Base-by-base conservation (phyloP, 768 basidiomycete genomes). In the Boletus rubescentipes region DNA sequence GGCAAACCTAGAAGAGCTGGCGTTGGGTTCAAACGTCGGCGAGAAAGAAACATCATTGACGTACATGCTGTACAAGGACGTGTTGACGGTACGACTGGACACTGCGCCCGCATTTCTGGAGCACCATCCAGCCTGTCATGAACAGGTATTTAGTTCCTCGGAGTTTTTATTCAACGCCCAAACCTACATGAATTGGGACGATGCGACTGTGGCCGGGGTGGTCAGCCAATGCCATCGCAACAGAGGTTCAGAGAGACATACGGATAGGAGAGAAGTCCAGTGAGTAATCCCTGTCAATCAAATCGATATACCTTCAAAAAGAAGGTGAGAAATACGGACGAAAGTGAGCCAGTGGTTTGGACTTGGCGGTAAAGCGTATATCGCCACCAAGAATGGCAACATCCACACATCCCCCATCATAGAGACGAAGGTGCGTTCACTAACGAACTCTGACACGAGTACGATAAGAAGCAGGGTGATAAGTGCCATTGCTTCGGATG, bases 61-160 rank as follows among this genome's bases (percentile, higher is more conserved):
- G 12, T 14, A 73, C 81, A 83, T 83, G 61, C 83, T 84, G 58
- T 83, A 84, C 43, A 84, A 43, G 1, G 83, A 83, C 0, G 80
- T 82, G 48, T 81, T 82, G 45, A 84, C 81, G 0, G 82, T 84
- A 12, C 82, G 73, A 53, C 80, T 80, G 8, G 82, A 81, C 11
- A 85, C 83, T 2, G 76, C 80, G 30, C 82, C 83, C 0, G 82
- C 73, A 53, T 85, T 84, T 29, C 81, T 77, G 14, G 82, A 84
- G 58, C 79, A 81, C 83, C 81, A 84, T 21, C 68, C 81, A 9
- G 82, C 79, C 70, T 73, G 36, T 51, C 8, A 46, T 15, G 5
- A 14, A 31, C 34, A 18, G 5, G 11, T 9, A 0, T 42, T 12
- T 48, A 26, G 9, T 21, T 8, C 34, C n/a, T 32, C 7, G 34